Evolutionary conservation across 176 grass and related monocot species (phyloP), one percentile per base, ranked within the genome.

Genomic region (Coix lacrymajobi): DNA sequence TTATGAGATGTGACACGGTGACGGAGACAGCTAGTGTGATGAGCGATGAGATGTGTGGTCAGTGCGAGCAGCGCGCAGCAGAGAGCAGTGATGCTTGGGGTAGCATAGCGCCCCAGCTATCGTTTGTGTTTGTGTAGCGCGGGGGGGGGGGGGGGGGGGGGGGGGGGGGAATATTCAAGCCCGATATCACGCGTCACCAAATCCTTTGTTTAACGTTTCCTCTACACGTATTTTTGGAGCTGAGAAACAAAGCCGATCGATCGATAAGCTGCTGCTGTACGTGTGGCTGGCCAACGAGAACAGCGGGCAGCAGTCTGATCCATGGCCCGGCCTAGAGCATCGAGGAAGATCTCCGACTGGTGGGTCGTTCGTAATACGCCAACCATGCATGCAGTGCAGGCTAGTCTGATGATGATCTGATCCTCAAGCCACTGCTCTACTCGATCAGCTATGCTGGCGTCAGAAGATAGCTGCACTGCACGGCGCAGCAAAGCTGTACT

Each of bases 1-100:
- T 85, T 69, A 86, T 83, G 60, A 66, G 73, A 85, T 52, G 71
- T 74, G 84, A 86, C 88, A 82, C 77, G 74, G 79, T 86, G 83
- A 79, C 82, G 88, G 43, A 33, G 83, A 73, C 78, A 9, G 43
- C 33, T 77, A 54, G 66, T 71, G 45, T 75, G 46, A 34, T 46
- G 46, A 66, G 16, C 14, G 72, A 82, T 73, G 66, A 71, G 83
- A 28, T 26, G 63, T 66, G 72, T 45, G 34, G 65, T 38, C 88
- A 81, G 66, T 73, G 66, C 6, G 49, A 8, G 36, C 13, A 45
- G 69, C n/a, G n/a, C n/a, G n/a, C 68, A 28, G 51, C 56, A 60
- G 58, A 1, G 69, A 39, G 88, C 66, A 78, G 79, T 71, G 77
- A 65, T 25, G 81, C 48, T n/a, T n/a, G n/a, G 62, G 44, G 40